A percentile compares a stretch with the other conserved stretches of the same genome.
Conservation (phyloP, 768 basidiomycete genomes). For the Suillus spraguei region DNA sequence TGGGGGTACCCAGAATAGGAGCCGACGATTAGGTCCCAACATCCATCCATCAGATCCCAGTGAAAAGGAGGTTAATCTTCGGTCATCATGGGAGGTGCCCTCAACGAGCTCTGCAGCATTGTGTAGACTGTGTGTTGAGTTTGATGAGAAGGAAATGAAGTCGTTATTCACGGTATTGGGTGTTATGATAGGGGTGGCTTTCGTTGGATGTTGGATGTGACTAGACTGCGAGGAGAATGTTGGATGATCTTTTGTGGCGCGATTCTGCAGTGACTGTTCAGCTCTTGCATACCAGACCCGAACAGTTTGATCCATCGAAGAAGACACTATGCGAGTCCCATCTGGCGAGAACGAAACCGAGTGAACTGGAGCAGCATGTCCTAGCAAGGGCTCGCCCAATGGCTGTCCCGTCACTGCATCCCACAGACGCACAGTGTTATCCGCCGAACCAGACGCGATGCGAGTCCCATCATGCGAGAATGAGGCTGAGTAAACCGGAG, state of each 20-base stretch:
- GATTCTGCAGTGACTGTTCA: background rate
- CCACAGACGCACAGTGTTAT: constrained; percentile 12
- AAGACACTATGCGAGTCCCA: constrained; percentile 6
- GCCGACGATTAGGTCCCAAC: constrained; percentile 3
- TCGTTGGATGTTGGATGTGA: background rate
- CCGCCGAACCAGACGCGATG: constrained; percentile 15
- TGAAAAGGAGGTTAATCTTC: background rate
- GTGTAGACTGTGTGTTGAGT: background rate
- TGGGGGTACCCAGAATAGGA: constrained; percentile 13
- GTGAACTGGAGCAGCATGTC: constrained; percentile 6
- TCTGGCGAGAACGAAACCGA: constrained; percentile 7
- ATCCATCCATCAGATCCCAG: constrained; percentile 12
- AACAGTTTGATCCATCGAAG: constrained; percentile 6
- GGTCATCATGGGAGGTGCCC: background rate
- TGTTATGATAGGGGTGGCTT: background rate
- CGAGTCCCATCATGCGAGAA: constrained; percentile 21
- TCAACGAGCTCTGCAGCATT: background rate
- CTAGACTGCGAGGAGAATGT: background rate
- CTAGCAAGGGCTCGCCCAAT: background rate
- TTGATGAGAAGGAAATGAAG: constrained; percentile 5
- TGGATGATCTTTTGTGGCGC: background rate
- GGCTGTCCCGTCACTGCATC: constrained; percentile 5
- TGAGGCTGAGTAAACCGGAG: constrained; percentile 13
- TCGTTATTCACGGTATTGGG: background rate
- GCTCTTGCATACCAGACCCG: constrained; percentile 11